These are phyloP conservation scores for Sugiyamaella valdiviana DNA, from an alignment of 805 yeast species.

Conservation along the genomic window DNA sequence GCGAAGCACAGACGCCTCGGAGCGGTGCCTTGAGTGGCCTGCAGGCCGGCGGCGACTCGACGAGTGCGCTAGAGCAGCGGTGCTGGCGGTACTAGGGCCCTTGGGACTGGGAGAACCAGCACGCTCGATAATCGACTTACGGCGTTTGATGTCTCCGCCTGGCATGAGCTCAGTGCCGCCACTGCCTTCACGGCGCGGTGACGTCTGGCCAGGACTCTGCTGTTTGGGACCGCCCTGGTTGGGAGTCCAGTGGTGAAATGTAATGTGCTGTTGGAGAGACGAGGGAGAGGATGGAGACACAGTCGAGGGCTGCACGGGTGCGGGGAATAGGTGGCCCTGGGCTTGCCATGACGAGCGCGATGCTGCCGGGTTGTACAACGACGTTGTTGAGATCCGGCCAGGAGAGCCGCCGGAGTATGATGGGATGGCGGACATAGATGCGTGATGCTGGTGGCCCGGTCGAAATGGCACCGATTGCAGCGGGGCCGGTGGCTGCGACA, in stretches of 20 bases:
- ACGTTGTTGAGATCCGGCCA: constrained; percentile 11
- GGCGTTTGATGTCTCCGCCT: constrained; percentile 12
- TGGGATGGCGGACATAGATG: constrained; percentile 22
- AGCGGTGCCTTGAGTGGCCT: constrained; percentile 20
- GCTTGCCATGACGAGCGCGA: constrained; percentile 9
- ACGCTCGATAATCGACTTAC: constrained; percentile 15
- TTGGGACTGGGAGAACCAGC: constrained; percentile 14
- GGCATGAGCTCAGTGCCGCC: not conserved
- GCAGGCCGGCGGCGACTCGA: constrained; percentile 13
- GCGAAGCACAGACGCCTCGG: constrained; percentile 19
- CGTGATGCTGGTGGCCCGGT: constrained; percentile 21
- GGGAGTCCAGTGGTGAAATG: constrained; percentile 55
- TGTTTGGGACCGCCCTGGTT: constrained; percentile 15
- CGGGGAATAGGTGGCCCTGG: constrained; percentile 13
- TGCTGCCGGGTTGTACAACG: not conserved
- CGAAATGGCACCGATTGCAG: constrained; percentile 15
- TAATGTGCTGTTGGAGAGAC: constrained; percentile 41
- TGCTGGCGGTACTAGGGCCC: not conserved
- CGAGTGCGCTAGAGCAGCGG: constrained; percentile 18
- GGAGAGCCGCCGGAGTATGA: constrained; percentile 13
- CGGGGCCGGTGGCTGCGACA: constrained; percentile 18
- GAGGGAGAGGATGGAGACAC: constrained; percentile 22
- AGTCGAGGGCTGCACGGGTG: constrained; percentile 19
- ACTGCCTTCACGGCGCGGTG: constrained; percentile 9
- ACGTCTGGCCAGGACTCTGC: not conserved